phyloP scores from a whole-genome alignment of 2,329 filamentous ascomycete genomes.

The Sarocladium brachiariae region DNA sequence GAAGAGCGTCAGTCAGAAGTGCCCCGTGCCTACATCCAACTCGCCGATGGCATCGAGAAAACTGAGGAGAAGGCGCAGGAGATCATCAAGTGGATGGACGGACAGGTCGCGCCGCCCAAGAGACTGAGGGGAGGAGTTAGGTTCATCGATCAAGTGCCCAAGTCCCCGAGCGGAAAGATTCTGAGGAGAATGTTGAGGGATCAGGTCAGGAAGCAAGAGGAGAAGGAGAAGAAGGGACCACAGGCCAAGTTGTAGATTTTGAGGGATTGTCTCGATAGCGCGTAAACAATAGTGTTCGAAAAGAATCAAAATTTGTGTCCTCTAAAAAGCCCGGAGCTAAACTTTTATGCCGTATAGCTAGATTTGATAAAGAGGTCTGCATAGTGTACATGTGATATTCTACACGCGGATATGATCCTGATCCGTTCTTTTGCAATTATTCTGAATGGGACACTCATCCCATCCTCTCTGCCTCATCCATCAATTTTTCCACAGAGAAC shows the following conservation, averaged over 20 bases:
- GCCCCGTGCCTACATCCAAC: conserved; percentile 43
- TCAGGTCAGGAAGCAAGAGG: conserved; percentile 30
- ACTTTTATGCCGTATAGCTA: not conserved
- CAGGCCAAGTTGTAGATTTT: conserved; percentile 28
- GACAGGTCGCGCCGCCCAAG: conserved; percentile 59
- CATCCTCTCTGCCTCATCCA: conserved; percentile 85
- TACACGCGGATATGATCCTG: not conserved
- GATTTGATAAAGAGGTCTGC: no score
- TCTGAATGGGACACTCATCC: conserved; percentile 28
- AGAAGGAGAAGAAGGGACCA: conserved; percentile 12
- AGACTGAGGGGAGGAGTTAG: conserved; percentile 62
- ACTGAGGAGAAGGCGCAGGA: conserved; percentile 26
- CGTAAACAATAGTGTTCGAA: no score
- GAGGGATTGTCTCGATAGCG: not conserved
- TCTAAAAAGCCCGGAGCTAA: no score
- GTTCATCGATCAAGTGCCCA: conserved; percentile 63
- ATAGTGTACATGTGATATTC: not conserved
- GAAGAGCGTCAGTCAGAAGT: conserved; percentile 58
- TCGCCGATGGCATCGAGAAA: conserved; percentile 27
- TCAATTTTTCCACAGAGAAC: conserved; percentile 77
- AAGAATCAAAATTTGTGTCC: no score
- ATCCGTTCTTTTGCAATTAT: no score
- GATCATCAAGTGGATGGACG: conserved; percentile 35
- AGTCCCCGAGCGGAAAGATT: conserved; percentile 53
- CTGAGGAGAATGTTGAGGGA: conserved; percentile 42